Evolutionary conservation across 371 early-diverging fungal genomes (phyloP).

Genomic region (Nematocida major): DNA sequence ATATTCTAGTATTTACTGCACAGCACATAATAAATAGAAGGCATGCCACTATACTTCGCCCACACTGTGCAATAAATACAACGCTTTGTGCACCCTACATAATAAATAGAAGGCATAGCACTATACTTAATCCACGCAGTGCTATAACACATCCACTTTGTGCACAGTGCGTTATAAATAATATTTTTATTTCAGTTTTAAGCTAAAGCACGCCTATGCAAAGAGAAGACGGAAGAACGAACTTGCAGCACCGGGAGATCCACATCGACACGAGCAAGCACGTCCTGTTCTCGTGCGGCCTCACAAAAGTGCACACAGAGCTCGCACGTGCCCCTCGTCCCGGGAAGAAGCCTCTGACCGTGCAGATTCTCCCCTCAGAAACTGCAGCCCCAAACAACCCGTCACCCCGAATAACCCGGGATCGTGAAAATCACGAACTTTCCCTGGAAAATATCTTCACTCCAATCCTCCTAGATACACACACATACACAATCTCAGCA

Average conservation of each 20-base stretch:
- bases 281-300: background rate
- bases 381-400: background rate
- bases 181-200: background rate
- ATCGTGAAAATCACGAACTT: no score
- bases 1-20: no score
- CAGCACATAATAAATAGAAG: no score
- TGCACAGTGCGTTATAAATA: no score
- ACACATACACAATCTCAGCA: background rate
- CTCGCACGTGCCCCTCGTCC: background rate
- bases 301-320: background rate
- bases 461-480: conserved; percentile 5
- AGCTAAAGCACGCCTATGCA: background rate
- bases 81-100: no score
- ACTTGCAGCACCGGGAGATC: conserved; percentile 7
- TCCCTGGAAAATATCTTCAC: conserved; percentile 3
- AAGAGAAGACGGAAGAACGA: conserved; percentile 24
- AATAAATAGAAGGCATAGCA: no score
- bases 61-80: no score
- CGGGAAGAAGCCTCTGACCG: background rate
- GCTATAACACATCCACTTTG: no score
- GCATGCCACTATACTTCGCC: no score
- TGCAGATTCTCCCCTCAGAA: background rate
- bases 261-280: background rate
- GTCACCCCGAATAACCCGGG: no score
- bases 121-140: no score